A percentile compares a stretch with the other conserved stretches of the same genome.
Conservation (phyloP, 2,329 filamentous ascomycete genomes). For the Penicillium frequentans region DNA sequence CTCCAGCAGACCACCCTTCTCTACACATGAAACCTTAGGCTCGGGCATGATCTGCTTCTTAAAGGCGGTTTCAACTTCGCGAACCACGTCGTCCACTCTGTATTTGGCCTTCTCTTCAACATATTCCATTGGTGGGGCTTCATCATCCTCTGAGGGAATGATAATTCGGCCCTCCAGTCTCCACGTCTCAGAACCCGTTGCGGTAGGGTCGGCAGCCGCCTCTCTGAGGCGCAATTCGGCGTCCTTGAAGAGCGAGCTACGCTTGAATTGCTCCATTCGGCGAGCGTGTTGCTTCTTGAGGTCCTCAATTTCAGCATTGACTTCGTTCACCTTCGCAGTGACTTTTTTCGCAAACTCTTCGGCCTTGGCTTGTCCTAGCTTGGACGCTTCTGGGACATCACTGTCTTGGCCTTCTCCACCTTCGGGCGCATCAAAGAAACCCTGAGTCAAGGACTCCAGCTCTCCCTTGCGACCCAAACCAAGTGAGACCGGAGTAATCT, state of each 20-base stretch:
- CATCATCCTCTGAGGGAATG: conserved; percentile 32
- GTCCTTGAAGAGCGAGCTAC: conserved; percentile 66
- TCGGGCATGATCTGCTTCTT: conserved; percentile 66
- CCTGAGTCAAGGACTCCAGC: conserved; percentile 76
- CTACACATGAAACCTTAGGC: conserved; percentile 66
- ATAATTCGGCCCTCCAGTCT: conserved; percentile 58
- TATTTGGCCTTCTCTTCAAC: conserved; percentile 44
- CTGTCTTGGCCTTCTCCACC: conserved; percentile 29
- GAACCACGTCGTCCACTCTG: conserved; percentile 69
- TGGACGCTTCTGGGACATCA: conserved; percentile 51
- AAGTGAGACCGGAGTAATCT: conserved; percentile 84
- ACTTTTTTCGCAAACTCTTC: conserved; percentile 82
- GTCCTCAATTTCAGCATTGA: conserved; percentile 77
- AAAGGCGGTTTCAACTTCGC: conserved; percentile 70
- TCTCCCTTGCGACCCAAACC: conserved; percentile 83
- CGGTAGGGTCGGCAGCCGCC: conserved; percentile 57
- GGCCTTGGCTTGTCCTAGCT: conserved; percentile 72
- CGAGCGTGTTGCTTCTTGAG: conserved; percentile 78
- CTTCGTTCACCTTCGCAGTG: conserved; percentile 67
- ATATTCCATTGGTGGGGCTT: conserved; percentile 36
- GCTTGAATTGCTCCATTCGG: conserved; percentile 72
- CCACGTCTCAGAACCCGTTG: conserved; percentile 62
- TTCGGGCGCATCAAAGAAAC: conserved; percentile 69
- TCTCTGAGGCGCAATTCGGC: conserved; percentile 75
- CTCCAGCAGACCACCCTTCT: conserved; percentile 74